phyloP scores from a whole-genome alignment of 805 yeast species.

The Torulaspora gathmanii region DNA sequence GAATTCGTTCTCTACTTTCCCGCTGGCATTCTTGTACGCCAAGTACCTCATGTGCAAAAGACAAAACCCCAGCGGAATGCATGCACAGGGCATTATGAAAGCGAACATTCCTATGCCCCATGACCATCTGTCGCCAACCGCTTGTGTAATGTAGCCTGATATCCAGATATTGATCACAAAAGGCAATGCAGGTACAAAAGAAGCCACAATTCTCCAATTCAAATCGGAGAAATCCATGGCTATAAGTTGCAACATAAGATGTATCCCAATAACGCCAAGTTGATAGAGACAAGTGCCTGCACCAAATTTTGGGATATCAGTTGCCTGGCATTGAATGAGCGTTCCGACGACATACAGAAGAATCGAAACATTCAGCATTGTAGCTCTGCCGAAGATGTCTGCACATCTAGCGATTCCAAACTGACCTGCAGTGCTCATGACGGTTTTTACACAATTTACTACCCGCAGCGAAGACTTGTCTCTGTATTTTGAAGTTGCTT shows the following conservation, averaged over 20 bases:
- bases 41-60: conserved; percentile 45
- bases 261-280: conserved; percentile 54
- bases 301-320: conserved; percentile 46
- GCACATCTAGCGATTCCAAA: conserved; percentile 54
- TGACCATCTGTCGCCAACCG: conserved; percentile 39
- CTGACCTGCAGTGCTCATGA: conserved; percentile 56
- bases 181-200: conserved; percentile 62
- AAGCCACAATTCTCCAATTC: conserved; percentile 58
- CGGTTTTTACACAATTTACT: conserved; percentile 49
- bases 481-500: conserved; percentile 48
- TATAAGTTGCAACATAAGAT: conserved; percentile 49
- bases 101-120: conserved; percentile 63
- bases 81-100: conserved; percentile 48
- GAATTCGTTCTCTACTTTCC: conserved; percentile 30
- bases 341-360: conserved; percentile 52
- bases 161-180: conserved; percentile 71
- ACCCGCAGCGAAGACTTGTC: conserved; percentile 48
- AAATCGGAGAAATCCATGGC: conserved; percentile 59
- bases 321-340: conserved; percentile 50
- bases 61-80: conserved; percentile 46
- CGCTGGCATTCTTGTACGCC: conserved; percentile 43
- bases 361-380: conserved; percentile 42
- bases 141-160: conserved; percentile 46
- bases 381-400: conserved; percentile 52
- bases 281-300: conserved; percentile 49